Evolutionary conservation across 1,139 yeast genomes (phyloP), one percentile per base, ranked within the genome.

Genomic region (Diutina rugosa): DNA sequence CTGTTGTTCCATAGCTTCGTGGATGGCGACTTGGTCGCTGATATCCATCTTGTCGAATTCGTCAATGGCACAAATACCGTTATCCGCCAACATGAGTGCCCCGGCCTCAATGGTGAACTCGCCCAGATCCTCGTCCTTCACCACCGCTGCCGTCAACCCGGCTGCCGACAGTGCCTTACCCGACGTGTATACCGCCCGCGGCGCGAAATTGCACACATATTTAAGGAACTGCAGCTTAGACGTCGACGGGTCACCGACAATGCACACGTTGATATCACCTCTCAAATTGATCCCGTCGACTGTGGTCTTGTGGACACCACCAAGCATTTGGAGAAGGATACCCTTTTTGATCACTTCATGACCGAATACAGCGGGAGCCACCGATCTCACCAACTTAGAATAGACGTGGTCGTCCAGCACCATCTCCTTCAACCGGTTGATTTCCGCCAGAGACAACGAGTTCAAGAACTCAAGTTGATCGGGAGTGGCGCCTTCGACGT

Each of bases 1-100:
- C 69, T 93, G 99, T 72, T 93, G 99, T 76, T 93, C 99, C 99
- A 93, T 93, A 16, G 99, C 99, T 75, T 93, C 99, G 73, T 93
- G 99, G 75, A 93, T 93, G 3, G 99, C 99, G 58, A 93, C 99
- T 72, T 95, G 99, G 70, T 95, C 99, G 5, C 84, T 73, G 55
- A 93, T 71, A 70, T 93, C 98, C 99, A 93, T 93, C 75, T 95
- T 93, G 70, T 93, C 99, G 65, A 93, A 93, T 72, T 93, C 99
- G 69, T 93, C 99, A 71, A 93, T 93, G 61, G 97, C 96, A 78
- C 99, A 93, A 60, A 93, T 89, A 60, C 99, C 99, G 67, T 93
- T 95, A 71, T 93, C 99, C 1, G 99, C 99, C 62, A 93, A 78
- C 99, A 93, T 93, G 59, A 93, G 77, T 1, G 99, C 99, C 69